These are phyloP conservation scores for Hypoxylon sp. DNA, from an alignment of 2,329 filamentous ascomycete species.

Conservation along the genomic window DNA sequence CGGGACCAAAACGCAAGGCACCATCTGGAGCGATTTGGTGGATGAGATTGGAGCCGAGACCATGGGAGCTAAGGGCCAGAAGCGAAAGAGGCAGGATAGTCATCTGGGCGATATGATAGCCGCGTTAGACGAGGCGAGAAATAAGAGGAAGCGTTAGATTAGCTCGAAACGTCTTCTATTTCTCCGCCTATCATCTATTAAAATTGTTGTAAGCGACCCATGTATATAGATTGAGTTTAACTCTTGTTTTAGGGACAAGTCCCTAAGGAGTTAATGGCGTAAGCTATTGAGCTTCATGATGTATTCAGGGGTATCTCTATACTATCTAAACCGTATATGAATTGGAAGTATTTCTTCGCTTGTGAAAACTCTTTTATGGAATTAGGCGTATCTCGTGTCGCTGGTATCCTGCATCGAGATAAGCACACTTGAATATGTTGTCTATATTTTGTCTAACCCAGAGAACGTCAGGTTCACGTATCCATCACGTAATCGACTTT, in stretches of 20 bases:
- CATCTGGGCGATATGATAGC: background rate
- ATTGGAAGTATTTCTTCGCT: background rate
- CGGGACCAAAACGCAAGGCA: background rate
- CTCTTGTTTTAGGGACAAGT: background rate
- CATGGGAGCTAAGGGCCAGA: background rate
- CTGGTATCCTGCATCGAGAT: background rate
- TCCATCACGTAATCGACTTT: conserved; percentile 38
- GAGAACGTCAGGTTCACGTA: conserved; percentile 8
- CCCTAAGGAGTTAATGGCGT: background rate
- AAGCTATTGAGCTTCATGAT: background rate
- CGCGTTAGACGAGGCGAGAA: conserved; percentile 15
- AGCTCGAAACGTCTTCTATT: background rate
- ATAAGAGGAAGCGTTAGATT: background rate
- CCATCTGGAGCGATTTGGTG: conserved; percentile 8
- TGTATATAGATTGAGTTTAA: background rate
- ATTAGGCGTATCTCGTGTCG: background rate
- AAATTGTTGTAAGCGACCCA: background rate
- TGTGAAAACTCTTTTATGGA: background rate
- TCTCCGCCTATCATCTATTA: background rate
- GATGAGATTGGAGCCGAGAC: conserved; percentile 7
- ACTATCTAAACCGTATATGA: conserved; percentile 1
- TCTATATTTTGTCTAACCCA: background rate
- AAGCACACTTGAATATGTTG: background rate
- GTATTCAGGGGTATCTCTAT: conserved; percentile 12
- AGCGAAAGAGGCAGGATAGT: conserved; percentile 20